Evolutionary conservation across 2,329 filamentous ascomycete genomes (phyloP), one percentile per base, ranked within the genome.

Genomic region (Sarocladium oryzae): DNA sequence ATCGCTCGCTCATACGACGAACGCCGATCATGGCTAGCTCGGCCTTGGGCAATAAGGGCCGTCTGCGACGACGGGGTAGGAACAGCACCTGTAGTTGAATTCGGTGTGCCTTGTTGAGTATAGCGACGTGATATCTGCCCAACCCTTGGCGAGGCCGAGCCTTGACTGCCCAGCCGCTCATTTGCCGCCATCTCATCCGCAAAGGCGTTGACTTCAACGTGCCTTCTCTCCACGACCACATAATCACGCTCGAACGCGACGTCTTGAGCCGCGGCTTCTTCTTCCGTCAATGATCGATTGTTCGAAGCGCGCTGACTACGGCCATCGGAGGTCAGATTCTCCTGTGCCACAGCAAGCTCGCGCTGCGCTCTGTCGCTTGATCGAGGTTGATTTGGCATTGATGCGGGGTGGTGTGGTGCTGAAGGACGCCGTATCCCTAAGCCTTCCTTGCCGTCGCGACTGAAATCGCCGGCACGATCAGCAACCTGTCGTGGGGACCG

Each of bases 201-300:
- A 61, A 99, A 86, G 2, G 93, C 93, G 66, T 99, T 97, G 49
- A 99, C 92, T 66, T 97, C 92, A 10, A 99, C 91, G 18, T 90
- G 87, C 57, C 86, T 84, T 72, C 96, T 96, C 71, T 99, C 93
- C 11, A 99, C 89, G 23, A 97, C 77, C 18, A 99, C 92, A 61
- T 97, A 99, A 57, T 97, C 93, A 57, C 92, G 83, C 64, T 96
- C 91, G 59, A 95, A 87, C 1, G 88, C 88, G 46, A 95, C 84
- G 56, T 97, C 92, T 60, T 95, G 88, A 2, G 88, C 89, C 3
- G 85, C 86, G 63, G 75, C 81, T 60, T 86, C 84, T 53, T 83
- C 82, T 56, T 86, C 85, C 52, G 78, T 75, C n/a, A 67, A 66
- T 35, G 57, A 56, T 11, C 60, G 59, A 35, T 61, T 62, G 38